Evolutionary conservation across 495 filamentous ascomycete genomes (phyloP), one percentile per base, ranked within the genome.

Genomic region (Bombardia bombarda): DNA sequence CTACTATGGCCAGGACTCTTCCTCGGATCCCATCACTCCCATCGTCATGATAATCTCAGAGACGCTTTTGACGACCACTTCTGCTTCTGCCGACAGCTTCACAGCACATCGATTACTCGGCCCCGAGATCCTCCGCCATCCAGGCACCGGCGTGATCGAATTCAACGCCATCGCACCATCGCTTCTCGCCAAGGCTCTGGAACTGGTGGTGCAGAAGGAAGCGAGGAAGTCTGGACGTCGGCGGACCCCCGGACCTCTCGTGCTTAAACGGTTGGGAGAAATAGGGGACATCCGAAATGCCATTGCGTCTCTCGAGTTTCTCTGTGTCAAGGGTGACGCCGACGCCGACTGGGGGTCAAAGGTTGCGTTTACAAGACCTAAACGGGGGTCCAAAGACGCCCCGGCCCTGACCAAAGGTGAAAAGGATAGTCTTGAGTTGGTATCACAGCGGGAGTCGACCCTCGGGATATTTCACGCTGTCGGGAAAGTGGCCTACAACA

Each of bases 401-500:
- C 61, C 67, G n/a, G 55, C 76, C 2, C 50, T 88, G 19, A 90
- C 87, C 0, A 70, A 74, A 30, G 77, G 82, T 48, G 90, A 95
- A 53, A 67, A 72, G 38, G 78, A 85, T 39, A 84, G 78, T 14
- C 60, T 94, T 3, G 72, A 83, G 49, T 57, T 86, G 33, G 72
- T 97, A 3, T 87, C 84, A 1, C 86, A 90, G 52, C 76, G 93
- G 37, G 89, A 95, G 63, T 77, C 85, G 16, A 90, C 77, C 49
- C 69, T 96, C 6, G 90, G 88, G 1, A 82, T 99, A 44, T 99
- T 99, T 55, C 93, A 99, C 62, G 89, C 93, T 21, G 83, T 99
- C 38, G 93, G 90, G 13, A 95, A 89, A 51, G 84, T 97, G 3
- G 78, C 95, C 3, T 90, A 97, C 63, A 97, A 97, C 64, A 97